These are phyloP conservation scores for Pueraria montana DNA, from an alignment of 306 rosid species.

Conservation along the genomic window DNA sequence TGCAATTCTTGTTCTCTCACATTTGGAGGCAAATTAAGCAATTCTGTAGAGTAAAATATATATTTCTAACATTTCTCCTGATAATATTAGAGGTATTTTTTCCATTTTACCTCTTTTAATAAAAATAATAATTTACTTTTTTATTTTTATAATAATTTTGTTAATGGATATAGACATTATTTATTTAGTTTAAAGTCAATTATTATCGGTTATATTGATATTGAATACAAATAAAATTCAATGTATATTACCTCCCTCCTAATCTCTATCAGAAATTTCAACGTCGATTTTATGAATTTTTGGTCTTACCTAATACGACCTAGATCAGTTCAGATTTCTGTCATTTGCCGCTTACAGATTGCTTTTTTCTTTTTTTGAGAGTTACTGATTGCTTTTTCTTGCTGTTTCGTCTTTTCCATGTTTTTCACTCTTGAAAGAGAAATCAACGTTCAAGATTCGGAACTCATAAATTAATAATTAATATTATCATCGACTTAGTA, in stretches of 20 bases:
- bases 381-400: background rate
- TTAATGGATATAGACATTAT: background rate
- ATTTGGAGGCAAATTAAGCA: too few species aligned
- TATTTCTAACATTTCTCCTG: too few species aligned
- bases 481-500: background rate
- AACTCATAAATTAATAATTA: background rate
- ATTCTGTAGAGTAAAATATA: too few species aligned
- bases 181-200: background rate
- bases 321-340: background rate
- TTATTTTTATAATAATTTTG: background rate
- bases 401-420: background rate
- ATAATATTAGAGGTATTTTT: too few species aligned
- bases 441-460: background rate
- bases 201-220: background rate
- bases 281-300: background rate
- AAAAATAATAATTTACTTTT: background rate
- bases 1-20: too few species aligned
- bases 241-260: background rate
- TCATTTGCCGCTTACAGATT: background rate
- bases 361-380: background rate
- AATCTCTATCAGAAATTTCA: background rate
- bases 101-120: background rate
- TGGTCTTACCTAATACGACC: constrained; percentile 17
- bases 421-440: background rate
- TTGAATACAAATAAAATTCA: background rate